These are phyloP conservation scores for Curvularia lunata DNA, from an alignment of 2,329 filamentous ascomycete species.

Conservation along the genomic window DNA sequence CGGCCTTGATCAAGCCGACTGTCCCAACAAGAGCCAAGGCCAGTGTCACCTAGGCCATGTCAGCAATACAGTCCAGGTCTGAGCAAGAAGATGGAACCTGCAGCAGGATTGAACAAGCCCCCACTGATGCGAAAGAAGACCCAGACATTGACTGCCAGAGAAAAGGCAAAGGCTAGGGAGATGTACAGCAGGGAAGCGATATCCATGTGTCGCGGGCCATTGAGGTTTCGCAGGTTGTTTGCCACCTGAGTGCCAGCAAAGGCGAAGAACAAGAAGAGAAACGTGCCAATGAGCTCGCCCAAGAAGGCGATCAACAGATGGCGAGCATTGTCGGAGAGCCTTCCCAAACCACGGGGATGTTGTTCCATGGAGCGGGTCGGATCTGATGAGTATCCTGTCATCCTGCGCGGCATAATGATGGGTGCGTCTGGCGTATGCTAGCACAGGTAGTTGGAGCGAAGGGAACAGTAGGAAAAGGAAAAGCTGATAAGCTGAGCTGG, in stretches of 20 bases:
- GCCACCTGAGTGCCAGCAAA: constrained; percentile 50
- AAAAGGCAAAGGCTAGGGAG: constrained; percentile 47
- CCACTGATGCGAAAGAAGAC: constrained; percentile 50
- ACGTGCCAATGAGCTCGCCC: constrained; percentile 52
- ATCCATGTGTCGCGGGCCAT: constrained; percentile 31
- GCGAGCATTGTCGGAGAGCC: constrained; percentile 52
- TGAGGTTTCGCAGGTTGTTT: constrained; percentile 43
- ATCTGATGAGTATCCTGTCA: constrained; percentile 41
- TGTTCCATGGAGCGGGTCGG: constrained; percentile 45
- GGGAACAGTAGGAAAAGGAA: constrained; percentile 14
- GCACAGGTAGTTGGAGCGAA: constrained; percentile 47
- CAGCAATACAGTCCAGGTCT: background rate
- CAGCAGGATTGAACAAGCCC: constrained; percentile 50
- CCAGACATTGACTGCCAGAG: constrained; percentile 50
- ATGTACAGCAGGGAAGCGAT: constrained; percentile 45
- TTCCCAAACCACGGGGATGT: constrained; percentile 49
- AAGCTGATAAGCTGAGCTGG: background rate
- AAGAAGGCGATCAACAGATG: constrained; percentile 56
- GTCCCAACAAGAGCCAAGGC: constrained; percentile 57
- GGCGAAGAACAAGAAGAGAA: constrained; percentile 51
- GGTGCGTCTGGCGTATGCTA: constrained; percentile 43
- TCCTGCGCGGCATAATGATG: constrained; percentile 51
- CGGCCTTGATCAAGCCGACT: constrained; percentile 53
- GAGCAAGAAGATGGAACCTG: constrained; percentile 28
- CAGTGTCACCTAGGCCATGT: constrained; percentile 52